Evolutionary conservation across 1,284 basidiomycete species (phyloP), one percentile per base, ranked within the genome.

Genomic region (Clitocybe nebularis): DNA sequence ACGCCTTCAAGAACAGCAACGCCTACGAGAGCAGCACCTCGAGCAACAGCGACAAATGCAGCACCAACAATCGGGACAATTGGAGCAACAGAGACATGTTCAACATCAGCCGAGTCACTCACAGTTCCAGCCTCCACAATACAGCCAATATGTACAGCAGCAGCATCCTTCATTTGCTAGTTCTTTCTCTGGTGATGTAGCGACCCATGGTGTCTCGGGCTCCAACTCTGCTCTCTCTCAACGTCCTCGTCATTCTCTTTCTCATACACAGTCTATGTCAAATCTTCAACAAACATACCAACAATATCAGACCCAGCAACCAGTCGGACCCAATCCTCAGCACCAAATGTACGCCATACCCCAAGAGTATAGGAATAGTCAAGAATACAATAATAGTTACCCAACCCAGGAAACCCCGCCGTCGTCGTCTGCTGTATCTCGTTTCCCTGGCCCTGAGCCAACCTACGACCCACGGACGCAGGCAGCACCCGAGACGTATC

Each of bases 331-430:
- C 14, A 48, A 25, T 14, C 39, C 43, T 8, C 49, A 45, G 29
- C 52, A 53, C 26, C 51, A 57, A 36, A 53, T 56, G 50, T 54
- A 56, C 38, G n/a, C 49, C 23, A 41, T 54, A 6, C 49, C 52
- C 16, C 44, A 48, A 0, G 55, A 56, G 24, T 52, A 53, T 37
- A 47, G 41, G 23, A 37, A 43, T 11, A 43, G 43, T 14, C 47
- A 45, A 13, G 44, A 34, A 21, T 34, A 47, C 17, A 41, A 38
- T 21, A 23, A 44, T 4, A 39, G 44, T 17, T 45, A 49, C 4
- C 36, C 54, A 10, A 32, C 29, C 7, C n/a, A n/a, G n/a, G n/a
- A n/a, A n/a, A 22, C 42, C 16, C 22, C 39, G 2, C 26, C 49
- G 2, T 39, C 52, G 35, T 35, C 53, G 21, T 24, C 45, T 13